These are phyloP conservation scores for Cystofilobasidium bisporidii DNA, from an alignment of 768 basidiomycete genomes.

Conservation along the genomic window DNA sequence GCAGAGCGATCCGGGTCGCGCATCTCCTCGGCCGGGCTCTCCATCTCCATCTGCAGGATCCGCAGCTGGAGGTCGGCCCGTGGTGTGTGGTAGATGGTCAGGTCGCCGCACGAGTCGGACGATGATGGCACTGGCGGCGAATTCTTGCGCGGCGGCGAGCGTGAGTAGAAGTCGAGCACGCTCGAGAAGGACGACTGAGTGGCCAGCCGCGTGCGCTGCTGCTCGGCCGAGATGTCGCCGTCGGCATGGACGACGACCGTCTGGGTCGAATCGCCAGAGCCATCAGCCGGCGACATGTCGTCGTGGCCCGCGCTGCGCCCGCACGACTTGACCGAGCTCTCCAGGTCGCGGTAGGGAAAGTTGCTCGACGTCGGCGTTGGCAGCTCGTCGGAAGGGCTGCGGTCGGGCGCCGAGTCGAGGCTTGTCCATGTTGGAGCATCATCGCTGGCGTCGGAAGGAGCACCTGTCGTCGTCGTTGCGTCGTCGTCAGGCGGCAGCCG, in stretches of 20 bases:
- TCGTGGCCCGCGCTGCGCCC: not conserved
- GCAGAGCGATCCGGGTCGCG: not conserved
- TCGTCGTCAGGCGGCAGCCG: not conserved
- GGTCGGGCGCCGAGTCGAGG: not conserved
- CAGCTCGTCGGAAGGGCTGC: not conserved
- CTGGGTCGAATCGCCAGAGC: not conserved
- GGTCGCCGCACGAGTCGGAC: constrained; percentile 9
- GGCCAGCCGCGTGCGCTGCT: not conserved
- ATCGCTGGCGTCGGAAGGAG: no score
- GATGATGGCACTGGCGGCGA: not conserved
- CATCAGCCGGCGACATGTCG: not conserved
- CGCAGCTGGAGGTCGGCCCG: constrained; percentile 8
- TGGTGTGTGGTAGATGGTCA: constrained; percentile 18
- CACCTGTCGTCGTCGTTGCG: no score
- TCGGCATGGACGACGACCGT: not conserved
- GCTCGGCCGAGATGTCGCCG: not conserved
- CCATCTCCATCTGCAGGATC: constrained; percentile 8
- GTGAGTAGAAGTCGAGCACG: not conserved
- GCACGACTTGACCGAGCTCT: constrained; percentile 6
- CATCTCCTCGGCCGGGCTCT: not conserved
- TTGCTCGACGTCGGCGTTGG: constrained; percentile 8
- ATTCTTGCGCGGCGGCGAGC: not conserved
- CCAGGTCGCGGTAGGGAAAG: constrained; percentile 17
- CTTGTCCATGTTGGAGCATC: not conserved
- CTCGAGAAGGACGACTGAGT: not conserved